Evolutionary conservation across 2,329 filamentous ascomycete genomes (phyloP), one percentile per base, ranked within the genome.

Genomic region (Ophiostoma sp.): DNA sequence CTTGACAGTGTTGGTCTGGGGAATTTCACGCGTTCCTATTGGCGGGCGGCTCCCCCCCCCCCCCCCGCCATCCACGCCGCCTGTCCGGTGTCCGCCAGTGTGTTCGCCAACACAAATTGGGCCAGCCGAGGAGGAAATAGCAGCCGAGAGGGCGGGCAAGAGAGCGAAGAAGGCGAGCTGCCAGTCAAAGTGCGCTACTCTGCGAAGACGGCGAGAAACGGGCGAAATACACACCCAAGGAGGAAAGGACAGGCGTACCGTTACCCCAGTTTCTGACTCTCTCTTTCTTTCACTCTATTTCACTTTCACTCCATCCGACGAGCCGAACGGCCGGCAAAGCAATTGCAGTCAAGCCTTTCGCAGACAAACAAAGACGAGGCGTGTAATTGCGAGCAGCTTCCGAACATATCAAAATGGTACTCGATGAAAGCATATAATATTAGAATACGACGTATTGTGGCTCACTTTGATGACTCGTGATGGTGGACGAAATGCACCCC

Each of bases 41-140:
- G 28, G 55, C 55, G 15, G 28, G 55, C 28, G 50, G 50, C n/a
- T 25, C 11, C 25, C 8, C 50, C 50, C 50, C n/a, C 12, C 11
- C 25, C 8, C 50, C 50, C 50, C 50, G 50, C 50, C 50, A 55
- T 25, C 42, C 42, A 25, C 50, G n/a, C n/a, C 50, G n/a, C 50
- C 17, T 9, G 9, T 17, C 15, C 33, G 33, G 8, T 36, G 42
- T 2, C 45, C 45, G 45, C 45, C 45, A 50, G 19, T 15, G 19
- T 52, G 55, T 9, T 12, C 55, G 25, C 55, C 25, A 31, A 19
- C 25, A 33, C 55, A 28, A 17, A 33, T 33, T 59, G 28, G 59
- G 36, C 59, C 59, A 63, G 33, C 59, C 59, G 59, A 63, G 59
- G 59, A 63, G 59, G 33, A 63, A 42, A 63, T 19, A 59, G 55